Percentiles rank a stretch among this genome's conserved stretches.
phyloP scores from a whole-genome alignment of 1,284 basidiomycete genomes.

The Marasmius fiardii region DNA sequence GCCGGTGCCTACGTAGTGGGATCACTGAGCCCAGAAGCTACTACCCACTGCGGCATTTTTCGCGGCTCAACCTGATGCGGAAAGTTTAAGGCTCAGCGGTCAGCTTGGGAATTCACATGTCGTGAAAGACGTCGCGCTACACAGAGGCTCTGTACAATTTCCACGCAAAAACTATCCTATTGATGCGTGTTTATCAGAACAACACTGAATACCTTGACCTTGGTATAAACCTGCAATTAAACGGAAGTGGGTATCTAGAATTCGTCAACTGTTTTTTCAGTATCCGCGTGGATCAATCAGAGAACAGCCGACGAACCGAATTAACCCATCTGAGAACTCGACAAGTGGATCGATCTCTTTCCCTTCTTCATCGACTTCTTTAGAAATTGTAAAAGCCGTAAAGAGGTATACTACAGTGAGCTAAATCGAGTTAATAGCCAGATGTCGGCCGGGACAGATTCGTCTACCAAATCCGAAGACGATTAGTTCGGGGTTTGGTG shows the following conservation, averaged over 20 bases:
- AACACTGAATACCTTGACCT: too few species aligned
- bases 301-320: not conserved
- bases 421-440: not conserved
- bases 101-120: too few species aligned
- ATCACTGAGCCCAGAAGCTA: too few species aligned
- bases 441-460: not conserved
- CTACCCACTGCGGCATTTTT: too few species aligned
- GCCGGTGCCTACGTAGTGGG: too few species aligned
- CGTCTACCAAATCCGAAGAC: conserved; percentile 4
- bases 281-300: too few species aligned
- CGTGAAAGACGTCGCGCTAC: too few species aligned
- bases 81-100: too few species aligned
- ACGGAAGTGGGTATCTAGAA: not conserved
- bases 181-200: too few species aligned
- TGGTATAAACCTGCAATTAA: conserved; percentile 3
- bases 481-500: not conserved
- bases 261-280: not conserved
- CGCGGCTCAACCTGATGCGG: too few species aligned
- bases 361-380: not conserved
- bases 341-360: not conserved
- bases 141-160: too few species aligned
- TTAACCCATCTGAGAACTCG: not conserved
- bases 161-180: too few species aligned
- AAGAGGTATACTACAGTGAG: not conserved
- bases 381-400: not conserved